Conservation (phyloP, 1,139 yeast species). For the Waltiozyma sp. region DNA sequence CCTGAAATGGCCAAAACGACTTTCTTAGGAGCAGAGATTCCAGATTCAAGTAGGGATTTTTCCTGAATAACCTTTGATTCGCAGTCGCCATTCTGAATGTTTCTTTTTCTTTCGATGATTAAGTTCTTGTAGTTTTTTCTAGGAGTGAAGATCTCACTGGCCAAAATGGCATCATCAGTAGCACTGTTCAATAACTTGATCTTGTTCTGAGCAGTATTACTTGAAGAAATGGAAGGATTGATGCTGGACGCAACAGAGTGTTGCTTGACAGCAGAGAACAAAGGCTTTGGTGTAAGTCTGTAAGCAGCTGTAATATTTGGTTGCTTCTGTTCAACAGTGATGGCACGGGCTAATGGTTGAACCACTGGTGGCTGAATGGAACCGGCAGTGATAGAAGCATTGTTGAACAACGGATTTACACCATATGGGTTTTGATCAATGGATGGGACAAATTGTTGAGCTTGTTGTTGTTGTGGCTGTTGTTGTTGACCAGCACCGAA, state of each 20-base stretch:
- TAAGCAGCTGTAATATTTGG: conserved; percentile 53
- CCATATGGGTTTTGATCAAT: conserved; percentile 65
- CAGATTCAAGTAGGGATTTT: neutral
- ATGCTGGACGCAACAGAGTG: neutral
- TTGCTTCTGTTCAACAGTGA: conserved; percentile 38
- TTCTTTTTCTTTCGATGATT: conserved; percentile 34
- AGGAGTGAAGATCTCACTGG: conserved; percentile 67
- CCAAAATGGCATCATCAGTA: conserved; percentile 57
- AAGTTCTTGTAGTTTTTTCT: conserved; percentile 46
- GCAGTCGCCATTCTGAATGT: conserved; percentile 1
- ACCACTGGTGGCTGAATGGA: conserved; percentile 18
- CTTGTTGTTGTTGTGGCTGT: conserved; percentile 7
- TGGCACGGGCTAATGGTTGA: conserved; percentile 46
- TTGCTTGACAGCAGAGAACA: conserved; percentile 18
- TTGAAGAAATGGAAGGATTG: conserved; percentile 1
- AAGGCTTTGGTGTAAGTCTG: conserved; percentile 33
- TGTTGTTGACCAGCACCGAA: conserved; percentile 11
- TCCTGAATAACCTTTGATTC: neutral
- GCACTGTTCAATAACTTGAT: conserved; percentile 23
- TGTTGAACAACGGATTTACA: conserved; percentile 47
- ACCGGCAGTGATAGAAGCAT: conserved; percentile 10
- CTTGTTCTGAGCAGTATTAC: neutral
- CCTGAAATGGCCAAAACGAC: conserved; percentile 11
- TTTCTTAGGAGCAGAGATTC: neutral
- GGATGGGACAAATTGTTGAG: conserved; percentile 29